Evolutionary conservation across 177 flowering plant species (phyloP).

Genomic region (Vitis hybrid): DNA sequence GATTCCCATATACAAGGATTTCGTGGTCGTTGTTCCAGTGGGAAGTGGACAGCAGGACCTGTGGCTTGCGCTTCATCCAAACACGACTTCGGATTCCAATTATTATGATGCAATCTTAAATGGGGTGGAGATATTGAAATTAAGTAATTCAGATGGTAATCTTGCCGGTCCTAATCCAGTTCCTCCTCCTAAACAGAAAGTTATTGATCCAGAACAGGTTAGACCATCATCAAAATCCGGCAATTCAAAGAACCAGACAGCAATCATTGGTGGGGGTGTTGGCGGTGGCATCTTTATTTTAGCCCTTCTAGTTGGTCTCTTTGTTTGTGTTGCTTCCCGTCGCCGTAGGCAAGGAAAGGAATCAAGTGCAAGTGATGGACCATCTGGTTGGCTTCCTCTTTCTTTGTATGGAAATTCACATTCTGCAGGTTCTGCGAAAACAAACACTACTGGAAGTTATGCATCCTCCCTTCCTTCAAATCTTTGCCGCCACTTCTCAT

Average conservation of each 20-base stretch:
- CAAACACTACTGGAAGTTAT: slow-evolving; percentile 80
- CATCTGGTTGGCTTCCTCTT: slow-evolving; percentile 84
- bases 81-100: slow-evolving; percentile 20
- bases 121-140: slow-evolving; percentile 79
- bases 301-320: slow-evolving; percentile 43
- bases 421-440: slow-evolving; percentile 79
- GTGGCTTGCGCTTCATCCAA: slow-evolving; percentile 78
- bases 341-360: slow-evolving; percentile 48
- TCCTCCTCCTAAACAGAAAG: slow-evolving; percentile 42
- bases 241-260: slow-evolving; percentile 30
- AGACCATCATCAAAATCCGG: slow-evolving; percentile 15
- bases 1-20: slow-evolving; percentile 55
- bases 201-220: slow-evolving; percentile 26
- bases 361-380: slow-evolving; percentile 62
- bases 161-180: slow-evolving; percentile 76
- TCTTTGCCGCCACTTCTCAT: slow-evolving; percentile 91
- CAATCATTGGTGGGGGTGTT: slow-evolving; percentile 53
- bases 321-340: slow-evolving; percentile 35
- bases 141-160: slow-evolving; percentile 45
- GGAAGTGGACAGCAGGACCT: slow-evolving; percentile 47
- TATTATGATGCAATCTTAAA: slow-evolving; percentile 65
- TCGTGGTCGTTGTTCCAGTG: slow-evolving; percentile 41
- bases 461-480: slow-evolving; percentile 82
- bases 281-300: slow-evolving; percentile 44
- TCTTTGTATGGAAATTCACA: slow-evolving; percentile 86